Conservation (phyloP, 352 stramenopile species). For the Phytopythium litorale region DNA sequence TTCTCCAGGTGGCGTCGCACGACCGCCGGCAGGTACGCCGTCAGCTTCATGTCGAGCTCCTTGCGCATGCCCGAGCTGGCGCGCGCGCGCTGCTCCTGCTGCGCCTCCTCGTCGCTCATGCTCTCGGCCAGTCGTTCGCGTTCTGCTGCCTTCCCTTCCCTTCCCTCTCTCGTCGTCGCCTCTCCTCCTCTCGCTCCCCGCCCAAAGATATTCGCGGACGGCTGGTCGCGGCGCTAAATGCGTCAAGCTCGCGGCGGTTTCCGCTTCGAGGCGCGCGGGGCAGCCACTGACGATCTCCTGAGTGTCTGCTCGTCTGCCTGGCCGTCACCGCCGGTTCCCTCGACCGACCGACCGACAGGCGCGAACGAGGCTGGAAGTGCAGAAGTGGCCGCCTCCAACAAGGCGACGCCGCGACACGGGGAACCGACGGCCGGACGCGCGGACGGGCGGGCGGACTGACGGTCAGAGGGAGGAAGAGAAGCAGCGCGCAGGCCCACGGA, state of each 20-base stretch:
- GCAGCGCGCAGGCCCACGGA: background rate
- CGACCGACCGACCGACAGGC: background rate
- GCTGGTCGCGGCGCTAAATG: slow-evolving; percentile 1
- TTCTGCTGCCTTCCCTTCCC: background rate
- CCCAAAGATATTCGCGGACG: background rate
- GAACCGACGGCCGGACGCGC: background rate
- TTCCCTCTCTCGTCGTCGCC: background rate
- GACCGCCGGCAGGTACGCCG: slow-evolving; percentile 75
- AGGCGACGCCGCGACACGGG: background rate
- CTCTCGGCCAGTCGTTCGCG: background rate
- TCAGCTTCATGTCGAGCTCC: slow-evolving; percentile 80
- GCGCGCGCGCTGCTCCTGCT: slow-evolving; percentile 13
- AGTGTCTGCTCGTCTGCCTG: background rate
- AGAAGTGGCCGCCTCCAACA: background rate
- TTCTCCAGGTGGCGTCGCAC: slow-evolving; percentile 75
- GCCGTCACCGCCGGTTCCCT: background rate
- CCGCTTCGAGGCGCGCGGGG: background rate
- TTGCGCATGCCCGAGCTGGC: slow-evolving; percentile 50
- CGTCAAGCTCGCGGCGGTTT: background rate
- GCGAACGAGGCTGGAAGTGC: background rate
- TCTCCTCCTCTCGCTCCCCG: background rate
- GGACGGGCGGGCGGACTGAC: background rate
- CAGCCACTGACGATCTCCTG: background rate
- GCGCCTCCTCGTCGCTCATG: background rate
- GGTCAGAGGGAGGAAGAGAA: background rate